Evolutionary conservation across 2,329 filamentous ascomycete genomes (phyloP), one percentile per base, ranked within the genome.

Genomic region (Trichoderma hamatum): DNA sequence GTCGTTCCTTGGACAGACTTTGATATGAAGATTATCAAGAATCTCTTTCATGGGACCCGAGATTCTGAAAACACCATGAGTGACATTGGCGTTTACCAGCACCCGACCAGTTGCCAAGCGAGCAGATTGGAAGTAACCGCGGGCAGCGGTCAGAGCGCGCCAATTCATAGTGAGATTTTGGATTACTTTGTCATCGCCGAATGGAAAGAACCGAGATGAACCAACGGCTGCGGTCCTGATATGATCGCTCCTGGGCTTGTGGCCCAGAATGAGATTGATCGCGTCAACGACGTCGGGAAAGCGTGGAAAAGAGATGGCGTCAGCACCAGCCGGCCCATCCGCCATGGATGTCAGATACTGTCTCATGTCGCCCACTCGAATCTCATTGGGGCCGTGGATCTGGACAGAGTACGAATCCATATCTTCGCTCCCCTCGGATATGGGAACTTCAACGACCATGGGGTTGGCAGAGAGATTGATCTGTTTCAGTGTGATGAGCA

Each of bases 111-210:
- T 88, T 0, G 83, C 83, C 0, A 85, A 78, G 6, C 86, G 84
- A 3, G 84, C 80, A 36, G 85, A 87, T 73, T 86, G 84, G 68
- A 87, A 87, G 72, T 85, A 88, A 1, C 86, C 86, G 19, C 86
- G 82, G 1, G 84, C 77, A 34, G 85, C 81, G 9, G 78, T 55
- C 24, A 84, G 77, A 9, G 78, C 73, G 13, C 76, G 77, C 0
- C 73, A 73, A 0, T 78, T 75, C 5, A 67, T 51, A 6, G 73
- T 73, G 5, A 84, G 72, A 0, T 74, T 65, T 0, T 68, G 54
- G 1, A 70, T 72, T 26, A 81, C 78, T 1, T 73, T 71, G 0
- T 72, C 65, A 3, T 75, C 55, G 9, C 79, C 76, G 59, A 83
- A 74, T 0, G 84, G 80, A 71, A 88, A 88, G 71, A 84, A 84